Evolutionary conservation across 192 early-diverging fungal species (phyloP), one percentile per base, ranked within the genome.

Genomic region (Coemansia sp.): DNA sequence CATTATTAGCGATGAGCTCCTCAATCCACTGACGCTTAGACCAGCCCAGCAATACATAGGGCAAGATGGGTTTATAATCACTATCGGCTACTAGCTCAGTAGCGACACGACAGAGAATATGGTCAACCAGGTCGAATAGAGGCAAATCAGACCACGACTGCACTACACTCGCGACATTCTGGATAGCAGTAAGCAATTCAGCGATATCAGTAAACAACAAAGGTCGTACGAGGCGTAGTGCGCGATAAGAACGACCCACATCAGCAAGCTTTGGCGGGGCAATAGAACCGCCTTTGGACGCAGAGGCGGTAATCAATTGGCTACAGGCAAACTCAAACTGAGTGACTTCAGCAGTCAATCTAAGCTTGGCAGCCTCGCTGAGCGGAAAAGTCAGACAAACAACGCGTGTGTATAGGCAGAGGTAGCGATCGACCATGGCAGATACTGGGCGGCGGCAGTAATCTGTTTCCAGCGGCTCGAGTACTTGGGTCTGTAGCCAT

Each of bases 261-360:
- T 46, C 65, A 4, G 68, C 40, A 3, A 71, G 65, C 24, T 46
- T 49, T 16, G 34, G 18, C 41, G 57, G n/a, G n/a, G n/a, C 53
- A 22, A 15, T 36, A 36, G 15, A 5, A 1, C 36, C 58, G 2
- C 12, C 34, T 36, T 38, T 38, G 18, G 58, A 8, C 22, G 18
- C 20, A 22, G 46, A 43, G 9, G 68, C 61, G 0, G 64, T 39
- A 0, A 72, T 47, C 20, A 80, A 11, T 58, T 80, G 78, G 69
- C 73, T 80, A 43, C 73, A 69, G 1, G 68, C 78, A 69, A 80
- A 80, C 70, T 80, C 78, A 40, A 80, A 69, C 62, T 71, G 78
- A 44, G 78, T 68, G 12, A 55, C 70, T 13, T 72, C 66, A 15
- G 47, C 78, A 11, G 70, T 74, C 38, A 75, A 47, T 6, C 58